Conservation (phyloP, 257 asterid genomes). For the Rauvolfia tetraphylla region DNA sequence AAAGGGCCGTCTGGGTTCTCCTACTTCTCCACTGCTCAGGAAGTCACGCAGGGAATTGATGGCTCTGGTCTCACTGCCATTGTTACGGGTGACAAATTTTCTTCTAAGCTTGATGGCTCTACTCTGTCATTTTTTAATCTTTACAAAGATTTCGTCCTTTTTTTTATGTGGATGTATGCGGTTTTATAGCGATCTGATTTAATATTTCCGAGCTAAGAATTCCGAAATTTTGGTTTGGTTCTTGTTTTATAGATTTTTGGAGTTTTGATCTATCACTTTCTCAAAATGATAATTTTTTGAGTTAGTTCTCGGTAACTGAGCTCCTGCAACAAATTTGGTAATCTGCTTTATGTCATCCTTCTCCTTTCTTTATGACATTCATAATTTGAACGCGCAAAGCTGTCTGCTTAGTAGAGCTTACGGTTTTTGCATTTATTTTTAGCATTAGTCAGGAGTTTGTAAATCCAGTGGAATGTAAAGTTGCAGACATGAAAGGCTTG, state of each 20-base stretch:
- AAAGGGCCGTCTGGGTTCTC: conserved; percentile 66
- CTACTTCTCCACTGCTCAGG: conserved; percentile 64
- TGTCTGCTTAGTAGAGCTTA: neutral
- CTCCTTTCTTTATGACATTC: neutral
- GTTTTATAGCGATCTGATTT: too few relatives aligned
- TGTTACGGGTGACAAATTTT: conserved; percentile 54
- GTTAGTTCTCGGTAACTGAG: neutral
- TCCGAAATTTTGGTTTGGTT: neutral
- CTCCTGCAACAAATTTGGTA: neutral
- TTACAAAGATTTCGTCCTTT: neutral
- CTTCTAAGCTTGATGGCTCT: neutral
- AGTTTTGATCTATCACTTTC: neutral
- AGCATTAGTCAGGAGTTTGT: neutral
- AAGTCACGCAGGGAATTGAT: conserved; percentile 69
- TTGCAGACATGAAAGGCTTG: neutral
- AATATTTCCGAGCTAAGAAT: neutral
- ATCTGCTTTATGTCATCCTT: neutral
- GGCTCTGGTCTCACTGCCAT: conserved; percentile 83
- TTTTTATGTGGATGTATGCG: neutral
- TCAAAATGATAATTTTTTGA: neutral
- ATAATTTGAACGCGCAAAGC: neutral
- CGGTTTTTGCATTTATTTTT: neutral
- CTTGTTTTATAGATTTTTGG: too few relatives aligned
- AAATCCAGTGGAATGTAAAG: neutral
- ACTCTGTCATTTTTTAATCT: neutral